phyloP scores from a whole-genome alignment of 2,329 filamentous ascomycete genomes.

The Cladophialophora chaetospira region DNA sequence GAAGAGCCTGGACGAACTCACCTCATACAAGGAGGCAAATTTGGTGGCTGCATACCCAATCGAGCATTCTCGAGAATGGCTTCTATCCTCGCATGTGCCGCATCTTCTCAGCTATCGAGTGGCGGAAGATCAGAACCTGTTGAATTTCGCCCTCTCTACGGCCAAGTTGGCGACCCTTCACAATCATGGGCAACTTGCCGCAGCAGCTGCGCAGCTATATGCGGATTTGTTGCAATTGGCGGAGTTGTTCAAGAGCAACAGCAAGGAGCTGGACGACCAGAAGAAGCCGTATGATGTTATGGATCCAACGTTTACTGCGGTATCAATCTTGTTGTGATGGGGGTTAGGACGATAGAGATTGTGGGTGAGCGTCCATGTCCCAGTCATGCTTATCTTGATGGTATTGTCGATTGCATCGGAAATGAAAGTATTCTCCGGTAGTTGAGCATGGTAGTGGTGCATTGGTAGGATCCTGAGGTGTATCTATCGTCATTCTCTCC shows the following conservation, averaged over 20 bases:
- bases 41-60: constrained; percentile 48
- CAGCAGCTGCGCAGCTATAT: constrained; percentile 20
- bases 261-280: constrained; percentile 12
- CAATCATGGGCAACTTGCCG: constrained; percentile 7
- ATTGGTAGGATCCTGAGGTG: no score
- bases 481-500: constrained; percentile 4
- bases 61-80: constrained; percentile 47
- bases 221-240: constrained; percentile 1
- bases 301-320: constrained; percentile 22
- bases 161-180: constrained; percentile 20
- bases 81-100: constrained; percentile 50
- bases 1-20: constrained; percentile 30
- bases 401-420: background rate
- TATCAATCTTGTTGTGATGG: constrained; percentile 28
- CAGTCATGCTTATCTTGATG: background rate
- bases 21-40: constrained; percentile 37
- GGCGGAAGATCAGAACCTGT: constrained; percentile 43
- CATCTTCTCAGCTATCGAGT: constrained; percentile 51
- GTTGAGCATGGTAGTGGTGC: no score
- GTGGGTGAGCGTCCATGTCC: background rate
- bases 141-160: constrained; percentile 41
- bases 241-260: constrained; percentile 12
- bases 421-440: no score
- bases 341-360: background rate
- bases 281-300: constrained; percentile 23